A percentile compares a stretch with the other conserved stretches of the same genome.
phyloP scores from a whole-genome alignment of 371 early-diverging fungal genomes.

The Chytridium lagenaria region DNA sequence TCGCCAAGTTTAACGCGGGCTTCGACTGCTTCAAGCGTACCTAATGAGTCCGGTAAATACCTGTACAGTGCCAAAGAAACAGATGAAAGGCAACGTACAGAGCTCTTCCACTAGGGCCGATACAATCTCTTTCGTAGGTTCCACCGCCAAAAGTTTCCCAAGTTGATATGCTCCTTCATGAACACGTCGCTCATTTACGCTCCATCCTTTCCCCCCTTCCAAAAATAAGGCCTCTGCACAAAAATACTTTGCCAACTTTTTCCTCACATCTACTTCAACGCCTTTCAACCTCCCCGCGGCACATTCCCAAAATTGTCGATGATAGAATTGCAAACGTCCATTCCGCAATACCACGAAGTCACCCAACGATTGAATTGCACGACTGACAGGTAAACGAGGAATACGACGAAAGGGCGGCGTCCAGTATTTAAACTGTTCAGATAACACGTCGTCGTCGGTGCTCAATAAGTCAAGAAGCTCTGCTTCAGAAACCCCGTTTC shows the following conservation, averaged over 20 bases:
- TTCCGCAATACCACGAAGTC: neutral
- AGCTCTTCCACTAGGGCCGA: too few relatives aligned
- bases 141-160: too few relatives aligned
- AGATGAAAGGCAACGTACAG: too few relatives aligned
- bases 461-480: neutral
- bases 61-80: too few relatives aligned
- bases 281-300: neutral
- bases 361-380: neutral
- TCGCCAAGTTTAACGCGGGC: too few relatives aligned
- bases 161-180: too few relatives aligned
- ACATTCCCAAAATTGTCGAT: neutral
- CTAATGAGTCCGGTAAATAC: too few relatives aligned
- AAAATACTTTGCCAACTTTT: neutral
- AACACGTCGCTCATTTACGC: too few relatives aligned
- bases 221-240: neutral
- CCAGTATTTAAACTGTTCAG: neutral
- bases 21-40: too few relatives aligned
- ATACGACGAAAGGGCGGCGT: neutral
- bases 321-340: neutral
- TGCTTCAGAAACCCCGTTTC: neutral
- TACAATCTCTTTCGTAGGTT: too few relatives aligned
- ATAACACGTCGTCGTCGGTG: neutral
- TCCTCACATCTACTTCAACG: neutral
- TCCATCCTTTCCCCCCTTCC: neutral
- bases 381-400: neutral